These are phyloP conservation scores for Calonectria montana DNA, from an alignment of 2,329 filamentous ascomycete species.

Conservation along the genomic window DNA sequence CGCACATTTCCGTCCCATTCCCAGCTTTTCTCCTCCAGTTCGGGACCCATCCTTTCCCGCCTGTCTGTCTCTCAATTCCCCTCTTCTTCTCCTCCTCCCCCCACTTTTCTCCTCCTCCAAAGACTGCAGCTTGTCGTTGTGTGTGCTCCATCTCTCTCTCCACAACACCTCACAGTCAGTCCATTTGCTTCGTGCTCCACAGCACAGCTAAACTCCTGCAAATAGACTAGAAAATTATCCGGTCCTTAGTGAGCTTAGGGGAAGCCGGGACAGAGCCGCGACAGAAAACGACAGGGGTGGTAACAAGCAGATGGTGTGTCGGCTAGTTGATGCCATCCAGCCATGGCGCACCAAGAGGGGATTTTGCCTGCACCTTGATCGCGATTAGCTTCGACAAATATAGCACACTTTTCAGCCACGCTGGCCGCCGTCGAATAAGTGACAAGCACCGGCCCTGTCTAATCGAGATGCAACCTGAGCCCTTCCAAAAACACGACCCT, in stretches of 20 bases:
- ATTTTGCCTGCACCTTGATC: background rate
- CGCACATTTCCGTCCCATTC: background rate
- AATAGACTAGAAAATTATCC: too few species aligned
- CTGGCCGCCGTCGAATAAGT: background rate
- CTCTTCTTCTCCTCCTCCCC: background rate
- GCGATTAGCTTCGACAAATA: background rate
- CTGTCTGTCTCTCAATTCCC: too few species aligned
- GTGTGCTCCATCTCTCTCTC: background rate
- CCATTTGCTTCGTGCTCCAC: background rate
- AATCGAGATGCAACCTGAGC: background rate
- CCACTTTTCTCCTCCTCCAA: background rate
- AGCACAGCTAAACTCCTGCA: background rate
- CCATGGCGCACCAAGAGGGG: background rate
- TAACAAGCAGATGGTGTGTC: background rate
- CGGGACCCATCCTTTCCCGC: background rate
- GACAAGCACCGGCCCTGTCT: background rate
- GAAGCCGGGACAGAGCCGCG: background rate
- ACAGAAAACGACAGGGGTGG: background rate
- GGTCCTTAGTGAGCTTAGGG: background rate
- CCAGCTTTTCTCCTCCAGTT: background rate
- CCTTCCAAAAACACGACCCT: background rate
- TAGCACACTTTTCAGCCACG: background rate
- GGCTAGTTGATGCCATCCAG: background rate
- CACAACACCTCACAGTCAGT: background rate
- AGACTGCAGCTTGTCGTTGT: background rate